A percentile compares a stretch with the other conserved stretches of the same genome.
Conservation (phyloP, 2,329 filamentous ascomycete species). For the Arachnomyces sp. region DNA sequence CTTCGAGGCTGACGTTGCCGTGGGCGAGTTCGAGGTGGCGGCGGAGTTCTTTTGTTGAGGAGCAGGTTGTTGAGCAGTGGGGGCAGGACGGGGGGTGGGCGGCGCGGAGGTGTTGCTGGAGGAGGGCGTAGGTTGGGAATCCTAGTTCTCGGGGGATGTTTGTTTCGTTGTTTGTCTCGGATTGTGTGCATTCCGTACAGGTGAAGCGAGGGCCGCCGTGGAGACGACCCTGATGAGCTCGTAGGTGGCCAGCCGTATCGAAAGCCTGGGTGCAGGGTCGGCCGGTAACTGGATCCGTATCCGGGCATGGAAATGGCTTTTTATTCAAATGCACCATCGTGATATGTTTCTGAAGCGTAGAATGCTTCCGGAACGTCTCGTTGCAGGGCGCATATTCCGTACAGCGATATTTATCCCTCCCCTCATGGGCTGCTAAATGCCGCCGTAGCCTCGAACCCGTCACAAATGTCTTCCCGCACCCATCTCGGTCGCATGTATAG, state of each 20-base stretch:
- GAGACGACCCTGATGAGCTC: constrained; percentile 59
- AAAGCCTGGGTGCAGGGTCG: constrained; percentile 60
- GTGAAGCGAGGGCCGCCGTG: constrained; percentile 65
- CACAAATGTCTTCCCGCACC: constrained; percentile 72
- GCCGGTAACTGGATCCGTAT: constrained; percentile 46
- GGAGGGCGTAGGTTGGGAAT: constrained; percentile 63
- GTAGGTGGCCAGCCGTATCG: constrained; percentile 62
- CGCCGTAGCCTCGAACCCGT: constrained; percentile 69
- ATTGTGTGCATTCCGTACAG: constrained; percentile 62
- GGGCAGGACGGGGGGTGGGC: constrained; percentile 65
- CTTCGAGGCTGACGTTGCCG: constrained; percentile 49
- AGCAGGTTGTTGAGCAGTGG: constrained; percentile 63
- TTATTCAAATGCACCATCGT: constrained; percentile 64
- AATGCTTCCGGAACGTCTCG: constrained; percentile 76
- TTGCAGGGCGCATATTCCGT: constrained; percentile 61
- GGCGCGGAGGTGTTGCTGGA: constrained; percentile 64
- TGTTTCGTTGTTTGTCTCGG: constrained; percentile 28
- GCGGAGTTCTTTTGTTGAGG: constrained; percentile 58
- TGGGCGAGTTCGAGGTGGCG: constrained; percentile 73
- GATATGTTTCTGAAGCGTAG: constrained; percentile 76
- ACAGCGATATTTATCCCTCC: constrained; percentile 67
- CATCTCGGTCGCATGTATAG: constrained; percentile 61
- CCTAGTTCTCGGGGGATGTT: constrained; percentile 29
- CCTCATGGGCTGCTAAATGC: constrained; percentile 70
- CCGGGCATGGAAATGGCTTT: constrained; percentile 62